Evolutionary conservation across 305 asterid genomes (phyloP), one percentile per base, ranked within the genome.

Genomic region (Fraxinus platypoda): DNA sequence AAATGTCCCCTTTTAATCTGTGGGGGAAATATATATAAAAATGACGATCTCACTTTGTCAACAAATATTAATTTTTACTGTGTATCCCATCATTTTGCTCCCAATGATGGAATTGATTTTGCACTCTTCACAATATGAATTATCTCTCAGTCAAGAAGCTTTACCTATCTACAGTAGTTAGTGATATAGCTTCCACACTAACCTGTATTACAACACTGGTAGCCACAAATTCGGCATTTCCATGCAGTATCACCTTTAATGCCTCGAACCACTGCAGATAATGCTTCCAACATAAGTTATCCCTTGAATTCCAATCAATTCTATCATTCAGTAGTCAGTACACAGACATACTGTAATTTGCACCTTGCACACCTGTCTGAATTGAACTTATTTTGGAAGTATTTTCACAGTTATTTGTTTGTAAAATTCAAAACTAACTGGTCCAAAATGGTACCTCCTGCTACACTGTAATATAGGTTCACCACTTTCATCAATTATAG

Each of bases 191-290:
- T 38, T 76, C 79, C 75, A 84, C 81, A 85, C 89, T 80, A 75
- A 96, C 98, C 97, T 91, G 92, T 78, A 96, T 85, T 49, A 88
- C 87, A 82, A 96, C 94, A 85, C 91, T 90, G 62, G 71, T 89
- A 77, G 98, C 99, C 86, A 93, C 98, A 80, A 96, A 94, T 88
- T 96, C 99, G 43, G 99, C 98, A 89, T 96, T 96, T 88, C 99
- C 99, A 83, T 92, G 97, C 79, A 94, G 89, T 76, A 93, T 81
- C 71, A 96, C 90, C 87, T 91, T 92, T 78, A 93, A 84, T 83
- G 94, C 86, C 94, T 94, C 95, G 81, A 88, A 83, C 80, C 98
- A 93, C 78, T 90, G 90, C 86, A 96, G 94, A 83, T 91, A 94
- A 84, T 96, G 99, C 93, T 94, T 94, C 98, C 99, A 96, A 85